Base-by-base conservation (phyloP, 768 basidiomycete species). In the Termitomyces sp. region DNA sequence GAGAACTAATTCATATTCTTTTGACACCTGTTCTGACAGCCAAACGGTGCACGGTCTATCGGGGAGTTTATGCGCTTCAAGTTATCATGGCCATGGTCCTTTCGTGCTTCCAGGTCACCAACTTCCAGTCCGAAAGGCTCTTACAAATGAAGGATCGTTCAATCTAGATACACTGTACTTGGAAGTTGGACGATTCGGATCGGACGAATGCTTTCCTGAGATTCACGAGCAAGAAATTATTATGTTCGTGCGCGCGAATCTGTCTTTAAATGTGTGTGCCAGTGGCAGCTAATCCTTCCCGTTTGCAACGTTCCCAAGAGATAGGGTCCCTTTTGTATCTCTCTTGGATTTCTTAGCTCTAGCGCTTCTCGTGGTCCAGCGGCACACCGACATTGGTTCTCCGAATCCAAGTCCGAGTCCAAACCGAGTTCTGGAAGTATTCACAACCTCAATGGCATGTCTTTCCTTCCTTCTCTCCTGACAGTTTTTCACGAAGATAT, bases 401-500 rank as follows among this genome's bases (percentile, higher is more conserved):
- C 45, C 17, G 45, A 20, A 10, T 4, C 43, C 17, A 8, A 43
- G 17, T n/a, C 6, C 17, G 8, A 43, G 17, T n/a, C 43, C 43
- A n/a, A 43, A 8, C 6, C 43, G n/a, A 8, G 17, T 43, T 34
- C 55, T 37, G 60, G 48, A 12, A 34, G 62, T 3, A 59, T 67
- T 5, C 40, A 63, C 25, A 58, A 66, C 6, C 69, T 74, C 12
- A 66, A 70, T 1, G 74, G 72, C n/a, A 61, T 71, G 37, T 69
- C 72, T 3, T 60, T 73, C 14, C 37, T 71, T 36, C 69, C 37
- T 71, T 36, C 69, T 65, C 14, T 70, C 72, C 9, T 74, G 73
- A 71, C 57, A 67, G 1, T 74, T 75, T 66, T 75, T 75, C 56
- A 64, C 69, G 25, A 69, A 66, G 47, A 63, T 73, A 11, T 70